These are phyloP conservation scores for Santalum album DNA, from an alignment of 164 flowering plant genomes.

Conservation along the genomic window DNA sequence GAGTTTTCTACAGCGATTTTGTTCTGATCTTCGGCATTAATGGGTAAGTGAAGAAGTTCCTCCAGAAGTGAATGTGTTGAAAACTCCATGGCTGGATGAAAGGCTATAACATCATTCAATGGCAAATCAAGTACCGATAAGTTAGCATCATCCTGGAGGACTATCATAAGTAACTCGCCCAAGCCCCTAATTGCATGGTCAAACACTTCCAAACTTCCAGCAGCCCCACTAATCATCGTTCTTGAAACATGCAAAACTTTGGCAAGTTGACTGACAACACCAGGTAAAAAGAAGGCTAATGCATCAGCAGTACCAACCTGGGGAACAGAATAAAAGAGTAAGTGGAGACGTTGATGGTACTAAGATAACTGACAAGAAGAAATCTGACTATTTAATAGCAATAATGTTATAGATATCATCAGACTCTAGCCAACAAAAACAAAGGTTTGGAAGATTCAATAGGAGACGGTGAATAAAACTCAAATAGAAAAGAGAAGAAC, in stretches of 20 bases:
- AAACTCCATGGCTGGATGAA: conserved; percentile 11
- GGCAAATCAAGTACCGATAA: conserved; percentile 23
- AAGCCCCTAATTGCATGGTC: conserved; percentile 74
- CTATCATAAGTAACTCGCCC: conserved; percentile 74
- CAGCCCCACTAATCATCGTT: conserved; percentile 87
- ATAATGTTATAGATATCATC: too few species aligned
- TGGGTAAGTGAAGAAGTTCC: conserved; percentile 56
- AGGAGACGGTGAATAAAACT: too few species aligned
- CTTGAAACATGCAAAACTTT: conserved; percentile 72
- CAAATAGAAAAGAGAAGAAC: too few species aligned
- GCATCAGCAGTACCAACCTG: conserved; percentile 94
- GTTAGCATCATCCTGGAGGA: conserved; percentile 63
- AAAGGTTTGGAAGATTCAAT: too few species aligned
- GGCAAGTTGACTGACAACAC: conserved; percentile 80
- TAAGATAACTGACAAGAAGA: too few species aligned
- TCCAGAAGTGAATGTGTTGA: conserved; percentile 45
- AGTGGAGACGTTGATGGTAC: neutral
- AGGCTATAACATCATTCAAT: conserved; percentile 12
- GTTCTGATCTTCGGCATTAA: conserved; percentile 18
- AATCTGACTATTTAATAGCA: too few species aligned
- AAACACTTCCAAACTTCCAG: conserved; percentile 71
- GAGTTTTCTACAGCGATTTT: conserved; percentile 13
- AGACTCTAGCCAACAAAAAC: too few species aligned
- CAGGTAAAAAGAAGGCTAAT: conserved; percentile 90
- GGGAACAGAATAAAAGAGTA: conserved; percentile 6